Percentiles rank a stretch among this genome's conserved stretches.
These are phyloP conservation scores for Xerophyta viscosa DNA, from an alignment of 106 monocot species.

Conservation along the genomic window DNA sequence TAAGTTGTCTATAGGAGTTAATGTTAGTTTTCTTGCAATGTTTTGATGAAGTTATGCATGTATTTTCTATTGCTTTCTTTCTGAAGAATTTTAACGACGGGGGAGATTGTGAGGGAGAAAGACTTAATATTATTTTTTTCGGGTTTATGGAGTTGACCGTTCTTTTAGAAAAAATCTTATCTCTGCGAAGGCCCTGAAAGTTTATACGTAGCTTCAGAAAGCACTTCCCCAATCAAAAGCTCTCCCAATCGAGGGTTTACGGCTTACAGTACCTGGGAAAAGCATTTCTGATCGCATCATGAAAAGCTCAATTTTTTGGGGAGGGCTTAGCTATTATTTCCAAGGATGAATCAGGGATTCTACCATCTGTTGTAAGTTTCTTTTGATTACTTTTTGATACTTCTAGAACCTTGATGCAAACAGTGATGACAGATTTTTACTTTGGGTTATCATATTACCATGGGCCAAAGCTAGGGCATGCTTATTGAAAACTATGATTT, in stretches of 20 bases:
- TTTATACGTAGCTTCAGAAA: conserved; percentile 82
- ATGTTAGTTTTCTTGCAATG: no score
- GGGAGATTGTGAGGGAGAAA: background rate
- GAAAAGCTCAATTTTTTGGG: conserved; percentile 60
- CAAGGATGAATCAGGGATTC: conserved; percentile 56
- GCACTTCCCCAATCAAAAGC: conserved; percentile 87
- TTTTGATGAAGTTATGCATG: no score
- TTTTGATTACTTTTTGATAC: no score
- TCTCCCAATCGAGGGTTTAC: conserved; percentile 79
- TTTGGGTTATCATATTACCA: no score
- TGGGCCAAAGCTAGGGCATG: no score
- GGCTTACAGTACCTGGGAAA: conserved; percentile 55
- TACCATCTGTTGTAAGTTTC: conserved; percentile 60
- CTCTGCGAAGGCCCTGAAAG: conserved; percentile 68
- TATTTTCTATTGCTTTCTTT: no score
- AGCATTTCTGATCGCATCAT: conserved; percentile 29
- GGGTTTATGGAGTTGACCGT: background rate
- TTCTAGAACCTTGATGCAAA: no score
- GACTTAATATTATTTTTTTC: background rate
- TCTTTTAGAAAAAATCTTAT: background rate
- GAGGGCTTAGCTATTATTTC: conserved; percentile 59
- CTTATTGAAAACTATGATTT: no score
- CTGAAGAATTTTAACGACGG: no score
- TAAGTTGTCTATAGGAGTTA: no score
- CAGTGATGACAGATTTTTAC: no score